These are phyloP conservation scores for Neofusicoccum parvum DNA, from an alignment of 2,329 filamentous ascomycete species.

Conservation along the genomic window DNA sequence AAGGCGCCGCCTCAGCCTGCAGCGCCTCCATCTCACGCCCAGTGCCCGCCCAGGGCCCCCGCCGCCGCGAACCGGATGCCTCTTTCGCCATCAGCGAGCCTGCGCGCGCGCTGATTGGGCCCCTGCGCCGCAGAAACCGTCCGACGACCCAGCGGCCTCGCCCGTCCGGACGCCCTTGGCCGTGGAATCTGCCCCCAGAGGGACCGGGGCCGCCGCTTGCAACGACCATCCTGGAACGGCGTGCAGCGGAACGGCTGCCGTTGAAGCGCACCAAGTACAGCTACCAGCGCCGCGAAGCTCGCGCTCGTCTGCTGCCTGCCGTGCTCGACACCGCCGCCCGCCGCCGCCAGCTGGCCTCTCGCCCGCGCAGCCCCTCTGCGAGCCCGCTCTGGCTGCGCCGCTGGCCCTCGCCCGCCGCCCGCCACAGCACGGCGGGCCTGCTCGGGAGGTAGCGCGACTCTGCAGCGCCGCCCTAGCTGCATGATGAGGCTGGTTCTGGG, in stretches of 20 bases:
- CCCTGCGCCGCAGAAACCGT: neutral
- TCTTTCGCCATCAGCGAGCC: neutral
- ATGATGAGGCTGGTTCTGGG: constrained; percentile 14
- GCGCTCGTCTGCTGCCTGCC: neutral
- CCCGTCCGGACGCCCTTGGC: constrained; percentile 3
- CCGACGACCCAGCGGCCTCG: neutral
- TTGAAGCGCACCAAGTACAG: neutral
- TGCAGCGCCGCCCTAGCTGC: neutral
- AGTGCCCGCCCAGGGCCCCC: neutral
- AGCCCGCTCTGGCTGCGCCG: neutral
- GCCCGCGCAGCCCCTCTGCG: neutral
- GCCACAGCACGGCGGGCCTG: neutral
- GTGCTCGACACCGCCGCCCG: neutral
- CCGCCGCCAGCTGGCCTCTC: neutral
- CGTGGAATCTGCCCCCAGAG: constrained; percentile 7
- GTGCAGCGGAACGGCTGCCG: constrained; percentile 13
- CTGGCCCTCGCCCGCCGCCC: neutral
- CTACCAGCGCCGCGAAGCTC: neutral
- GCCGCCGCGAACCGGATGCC: neutral
- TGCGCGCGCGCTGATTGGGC: constrained; percentile 4
- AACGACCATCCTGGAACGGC: constrained; percentile 8
- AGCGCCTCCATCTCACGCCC: constrained; percentile 18
- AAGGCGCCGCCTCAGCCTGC: constrained; percentile 14
- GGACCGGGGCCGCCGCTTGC: neutral
- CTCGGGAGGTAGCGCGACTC: constrained; percentile 1